A percentile compares a stretch with the other conserved stretches of the same genome.
Conservation (phyloP, 2,329 filamentous ascomycete genomes). For the Colletotrichum godetiae region DNA sequence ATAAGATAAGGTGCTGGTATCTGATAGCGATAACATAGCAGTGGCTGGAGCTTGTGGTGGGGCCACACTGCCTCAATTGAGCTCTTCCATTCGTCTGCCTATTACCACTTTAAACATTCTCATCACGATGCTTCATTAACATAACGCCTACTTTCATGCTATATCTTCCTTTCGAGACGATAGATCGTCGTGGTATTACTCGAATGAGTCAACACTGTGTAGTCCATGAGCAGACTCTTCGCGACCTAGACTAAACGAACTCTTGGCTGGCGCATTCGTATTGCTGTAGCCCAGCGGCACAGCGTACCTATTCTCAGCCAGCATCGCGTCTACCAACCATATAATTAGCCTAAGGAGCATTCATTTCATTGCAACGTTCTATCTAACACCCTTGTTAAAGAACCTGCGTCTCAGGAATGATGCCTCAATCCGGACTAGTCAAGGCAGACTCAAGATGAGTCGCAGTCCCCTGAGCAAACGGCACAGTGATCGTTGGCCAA, state of each 20-base stretch:
- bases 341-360: constrained; percentile 4
- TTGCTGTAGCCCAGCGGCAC: constrained; percentile 21
- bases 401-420: neutral
- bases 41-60: constrained; percentile 8
- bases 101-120: neutral
- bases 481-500: neutral
- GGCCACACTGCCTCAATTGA: neutral
- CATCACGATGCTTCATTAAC: neutral
- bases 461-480: neutral
- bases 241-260: neutral
- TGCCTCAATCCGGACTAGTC: constrained; percentile 10
- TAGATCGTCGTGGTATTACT: no score
- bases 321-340: neutral
- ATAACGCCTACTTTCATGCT: neutral
- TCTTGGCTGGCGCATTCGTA: neutral
- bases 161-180: neutral
- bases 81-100: neutral
- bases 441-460: constrained; percentile 28
- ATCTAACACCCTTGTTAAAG: neutral
- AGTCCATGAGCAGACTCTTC: neutral
- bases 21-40: neutral
- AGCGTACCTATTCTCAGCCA: constrained; percentile 6
- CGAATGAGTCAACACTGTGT: neutral
- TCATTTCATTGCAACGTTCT: neutral
- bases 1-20: neutral